phyloP scores from a whole-genome alignment of 176 grass and related monocot genomes.

The Raddia guianensis region DNA sequence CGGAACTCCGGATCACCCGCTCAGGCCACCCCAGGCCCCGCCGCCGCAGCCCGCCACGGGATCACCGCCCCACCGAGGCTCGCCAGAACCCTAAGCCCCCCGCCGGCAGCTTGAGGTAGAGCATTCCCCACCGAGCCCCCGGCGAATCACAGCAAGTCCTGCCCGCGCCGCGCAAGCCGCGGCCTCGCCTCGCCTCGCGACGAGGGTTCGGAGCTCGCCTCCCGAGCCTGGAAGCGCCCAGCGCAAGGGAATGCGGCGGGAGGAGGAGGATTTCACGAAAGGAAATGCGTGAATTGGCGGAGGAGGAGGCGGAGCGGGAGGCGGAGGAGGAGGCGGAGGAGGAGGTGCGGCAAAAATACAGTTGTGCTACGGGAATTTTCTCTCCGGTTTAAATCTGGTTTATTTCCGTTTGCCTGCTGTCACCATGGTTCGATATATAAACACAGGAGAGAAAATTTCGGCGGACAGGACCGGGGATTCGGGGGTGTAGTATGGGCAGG shows the following conservation, averaged over 20 bases:
- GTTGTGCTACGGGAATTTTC: slow-evolving; percentile 28
- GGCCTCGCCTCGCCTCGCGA: slow-evolving; percentile 4
- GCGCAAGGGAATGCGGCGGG: not conserved
- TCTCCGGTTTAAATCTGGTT: slow-evolving; percentile 43
- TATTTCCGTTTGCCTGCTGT: slow-evolving; percentile 26
- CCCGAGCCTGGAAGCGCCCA: not conserved
- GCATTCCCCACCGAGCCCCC: slow-evolving; percentile 50
- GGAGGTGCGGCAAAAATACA: slow-evolving; percentile 26
- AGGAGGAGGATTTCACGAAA: slow-evolving; percentile 26
- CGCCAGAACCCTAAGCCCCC: slow-evolving; percentile 56
- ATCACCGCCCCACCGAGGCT: slow-evolving; percentile 32
- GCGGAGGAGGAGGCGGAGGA: not conserved
- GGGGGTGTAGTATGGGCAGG: too few relatives aligned
- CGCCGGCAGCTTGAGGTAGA: slow-evolving; percentile 74
- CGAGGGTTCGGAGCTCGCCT: not conserved
- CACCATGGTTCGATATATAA: not conserved
- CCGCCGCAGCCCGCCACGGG: slow-evolving; percentile 16
- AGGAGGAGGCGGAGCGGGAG: not conserved
- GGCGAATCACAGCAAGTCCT: slow-evolving; percentile 37
- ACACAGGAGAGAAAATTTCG: too few relatives aligned
- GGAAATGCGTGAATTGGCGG: slow-evolving; percentile 41
- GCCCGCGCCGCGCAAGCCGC: not conserved
- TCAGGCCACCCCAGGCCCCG: slow-evolving; percentile 40
- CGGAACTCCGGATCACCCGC: slow-evolving; percentile 29
- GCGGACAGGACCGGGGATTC: too few relatives aligned